A percentile compares a stretch with the other conserved stretches of the same genome.
Evolutionary conservation across 495 filamentous ascomycete genomes (phyloP).

Genomic region (Jackrogersella minutella): DNA sequence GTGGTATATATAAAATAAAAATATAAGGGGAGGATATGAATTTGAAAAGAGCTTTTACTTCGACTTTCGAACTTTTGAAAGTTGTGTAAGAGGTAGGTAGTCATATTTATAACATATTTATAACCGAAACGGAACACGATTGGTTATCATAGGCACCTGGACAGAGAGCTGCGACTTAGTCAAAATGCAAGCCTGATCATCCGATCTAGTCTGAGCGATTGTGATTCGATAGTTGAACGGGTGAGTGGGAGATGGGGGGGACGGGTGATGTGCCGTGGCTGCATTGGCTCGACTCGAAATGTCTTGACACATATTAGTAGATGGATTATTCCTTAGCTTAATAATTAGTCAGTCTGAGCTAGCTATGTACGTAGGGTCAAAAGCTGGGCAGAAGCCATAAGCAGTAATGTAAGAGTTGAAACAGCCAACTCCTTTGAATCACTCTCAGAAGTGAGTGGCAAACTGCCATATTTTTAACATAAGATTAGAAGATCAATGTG

Average conservation of each 20-base stretch:
- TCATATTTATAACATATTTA: slow-evolving; percentile 5
- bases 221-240: not conserved
- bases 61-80: too few species aligned
- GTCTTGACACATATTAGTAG: not conserved
- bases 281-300: slow-evolving; percentile 14
- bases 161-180: slow-evolving; percentile 9
- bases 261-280: slow-evolving; percentile 38
- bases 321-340: not conserved
- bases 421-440: not conserved
- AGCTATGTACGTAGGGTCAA: not conserved
- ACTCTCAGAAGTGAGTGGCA: not conserved
- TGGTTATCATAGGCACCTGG: not conserved
- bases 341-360: not conserved
- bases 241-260: not conserved
- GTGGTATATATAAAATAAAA: not conserved
- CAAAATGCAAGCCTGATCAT: slow-evolving; percentile 9
- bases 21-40: too few species aligned
- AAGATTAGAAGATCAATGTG: too few species aligned
- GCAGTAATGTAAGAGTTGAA: slow-evolving; percentile 19
- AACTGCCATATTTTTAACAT: too few species aligned
- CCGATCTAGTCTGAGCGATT: slow-evolving; percentile 4
- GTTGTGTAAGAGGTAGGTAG: too few species aligned
- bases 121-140: slow-evolving; percentile 4
- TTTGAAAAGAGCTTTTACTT: too few species aligned
- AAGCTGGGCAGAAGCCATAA: slow-evolving; percentile 13